Percentiles rank a stretch among this genome's conserved stretches.
Conservation (phyloP, 768 basidiomycete genomes). For the Pisolithus tinctorius region DNA sequence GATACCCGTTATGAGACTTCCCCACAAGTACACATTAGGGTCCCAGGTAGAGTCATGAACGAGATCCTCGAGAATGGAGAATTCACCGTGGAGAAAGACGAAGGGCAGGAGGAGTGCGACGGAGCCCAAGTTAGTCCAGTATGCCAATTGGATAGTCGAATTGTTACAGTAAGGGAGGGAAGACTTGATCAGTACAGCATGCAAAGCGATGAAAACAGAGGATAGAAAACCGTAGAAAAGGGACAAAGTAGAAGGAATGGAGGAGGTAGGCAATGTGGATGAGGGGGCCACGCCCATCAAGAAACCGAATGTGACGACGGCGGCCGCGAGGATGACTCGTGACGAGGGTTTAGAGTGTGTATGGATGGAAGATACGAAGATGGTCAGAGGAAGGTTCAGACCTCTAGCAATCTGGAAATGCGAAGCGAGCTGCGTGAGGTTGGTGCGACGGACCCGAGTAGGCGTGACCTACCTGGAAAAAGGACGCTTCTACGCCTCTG, state of each 20-base stretch:
- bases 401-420: constrained; percentile 69
- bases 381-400: constrained; percentile 77
- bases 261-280: constrained; percentile 31
- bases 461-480: constrained; percentile 54
- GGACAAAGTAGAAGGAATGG: constrained; percentile 48
- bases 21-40: constrained; percentile 51
- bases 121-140: constrained; percentile 72
- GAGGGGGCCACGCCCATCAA: constrained; percentile 67
- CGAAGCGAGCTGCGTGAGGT: neutral
- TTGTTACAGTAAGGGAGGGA: constrained; percentile 64
- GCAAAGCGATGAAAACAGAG: constrained; percentile 69
- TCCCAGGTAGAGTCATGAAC: constrained; percentile 40
- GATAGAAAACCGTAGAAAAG: constrained; percentile 67
- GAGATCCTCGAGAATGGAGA: constrained; percentile 33
- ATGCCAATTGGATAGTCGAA: constrained; percentile 67
- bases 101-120: constrained; percentile 60
- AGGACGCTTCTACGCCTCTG: constrained; percentile 72
- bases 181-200: constrained; percentile 68
- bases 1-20: constrained; percentile 61
- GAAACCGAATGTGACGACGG: constrained; percentile 67
- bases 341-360: constrained; percentile 47
- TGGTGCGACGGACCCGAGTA: too few relatives aligned
- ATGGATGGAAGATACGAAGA: constrained; percentile 58
- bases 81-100: constrained; percentile 52
- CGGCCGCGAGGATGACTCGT: constrained; percentile 53